Evolutionary conservation across 345 rosid species (phyloP).

Genomic region (thale cress (Arabidopsis thaliana)): TAIR10.1 NC_003076.8:7043501-7044000

Average conservation of each 20-base stretch:
- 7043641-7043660: no score
- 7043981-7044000: constrained; percentile 20
- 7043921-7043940: constrained; percentile 28
- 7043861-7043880: constrained; percentile 37
- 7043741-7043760: constrained; percentile 30
- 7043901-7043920: constrained; percentile 33
- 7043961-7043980: not conserved
- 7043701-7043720: not conserved
- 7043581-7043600: no score
- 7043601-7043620: no score
- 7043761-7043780: constrained; percentile 30
- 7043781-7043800: constrained; percentile 49
- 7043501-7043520: no score
- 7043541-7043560: no score
- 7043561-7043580: no score
- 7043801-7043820: constrained; percentile 38
- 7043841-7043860: constrained; percentile 28
- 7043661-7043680: no score
- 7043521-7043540: no score
- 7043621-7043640: no score
- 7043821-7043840: constrained; percentile 29
- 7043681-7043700: not conserved
- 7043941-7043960: constrained; percentile 34
- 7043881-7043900: constrained; percentile 30
- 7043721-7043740: constrained; percentile 1